Percentiles rank a stretch among this genome's conserved stretches.
These are phyloP conservation scores for Beauveria medogensis DNA, from an alignment of 2,329 filamentous ascomycete genomes.

Conservation along the genomic window DNA sequence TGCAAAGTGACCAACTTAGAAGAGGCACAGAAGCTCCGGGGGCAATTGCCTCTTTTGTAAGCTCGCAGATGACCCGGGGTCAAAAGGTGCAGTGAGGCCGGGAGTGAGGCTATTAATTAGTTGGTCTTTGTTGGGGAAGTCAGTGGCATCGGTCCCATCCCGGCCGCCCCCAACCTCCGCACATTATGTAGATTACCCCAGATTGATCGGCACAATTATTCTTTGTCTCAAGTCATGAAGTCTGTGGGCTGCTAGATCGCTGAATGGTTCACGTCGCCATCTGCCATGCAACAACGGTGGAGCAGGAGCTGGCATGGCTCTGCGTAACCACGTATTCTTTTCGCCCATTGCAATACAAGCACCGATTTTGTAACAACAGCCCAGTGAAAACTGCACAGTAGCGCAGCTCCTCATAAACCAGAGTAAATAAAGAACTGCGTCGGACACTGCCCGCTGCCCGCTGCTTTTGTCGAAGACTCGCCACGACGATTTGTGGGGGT, in stretches of 20 bases:
- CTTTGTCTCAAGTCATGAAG: background rate
- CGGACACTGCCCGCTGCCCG: background rate
- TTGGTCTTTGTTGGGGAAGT: slow-evolving; percentile 3
- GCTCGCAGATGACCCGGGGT: background rate
- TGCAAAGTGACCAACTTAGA: background rate
- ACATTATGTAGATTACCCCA: background rate
- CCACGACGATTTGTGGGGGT: background rate
- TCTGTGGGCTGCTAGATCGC: background rate
- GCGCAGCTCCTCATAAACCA: background rate
- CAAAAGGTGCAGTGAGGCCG: slow-evolving; percentile 3
- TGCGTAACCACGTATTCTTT: background rate
- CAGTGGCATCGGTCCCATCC: background rate
- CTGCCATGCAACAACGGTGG: background rate
- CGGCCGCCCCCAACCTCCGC: background rate
- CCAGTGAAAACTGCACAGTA: background rate
- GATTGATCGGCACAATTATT: background rate
- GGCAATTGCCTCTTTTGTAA: background rate
- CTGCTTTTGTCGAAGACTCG: background rate
- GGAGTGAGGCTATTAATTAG: background rate
- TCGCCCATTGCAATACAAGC: background rate
- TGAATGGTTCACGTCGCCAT: background rate
- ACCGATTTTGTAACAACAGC: background rate
- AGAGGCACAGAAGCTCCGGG: background rate
- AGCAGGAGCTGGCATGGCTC: background rate
- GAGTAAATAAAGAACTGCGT: background rate